Base-by-base conservation (phyloP, 768 basidiomycete genomes). In the Termitomyces sp. region DNA sequence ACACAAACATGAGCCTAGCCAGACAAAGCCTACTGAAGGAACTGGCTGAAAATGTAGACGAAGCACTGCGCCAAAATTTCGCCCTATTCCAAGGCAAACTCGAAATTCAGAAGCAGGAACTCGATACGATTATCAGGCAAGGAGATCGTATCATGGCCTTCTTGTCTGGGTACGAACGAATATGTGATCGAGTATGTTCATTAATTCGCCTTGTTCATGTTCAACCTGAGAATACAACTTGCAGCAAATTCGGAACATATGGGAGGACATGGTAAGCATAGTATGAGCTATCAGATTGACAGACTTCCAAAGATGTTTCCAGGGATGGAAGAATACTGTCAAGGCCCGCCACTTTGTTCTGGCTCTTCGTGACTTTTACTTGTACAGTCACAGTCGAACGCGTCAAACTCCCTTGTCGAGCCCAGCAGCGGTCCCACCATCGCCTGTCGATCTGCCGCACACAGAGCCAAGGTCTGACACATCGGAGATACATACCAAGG, bases 301-400 rank as follows among this genome's bases (percentile, higher is more conserved):
- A n/a, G n/a, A n/a, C n/a, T n/a, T n/a, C n/a, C n/a, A n/a, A n/a
- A n/a, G 4, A 2, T 25, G 25, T 34, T 14, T n/a, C 4, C 10
- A 55, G 54, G 54, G 54, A 14, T 55, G 45, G 54, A 55, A 55
- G 37, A 47, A 7, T 4, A 31, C 35, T 34, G 45, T 47, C 16
- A 47, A 55, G 14, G 45, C 45, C 17, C 45, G 45, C 21, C 45
- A 46, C 34, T 55, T 55, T 17, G 54, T 48, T n/a, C n/a, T n/a
- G n/a, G 54, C 54, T 2, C 46, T 55, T 46, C 54, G 54, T 3
- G 54, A 55, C 19, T 55, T 21, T n/a, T n/a, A n/a, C n/a, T n/a
- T n/a, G n/a, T n/a, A n/a, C n/a, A n/a, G n/a, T n/a, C n/a, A n/a
- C n/a, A 3, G n/a, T n/a, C n/a, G n/a, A n/a, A n/a, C n/a, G n/a